Conservation (phyloP, 2,329 filamentous ascomycete species). For the Pseudogymnoascus sp. region DNA sequence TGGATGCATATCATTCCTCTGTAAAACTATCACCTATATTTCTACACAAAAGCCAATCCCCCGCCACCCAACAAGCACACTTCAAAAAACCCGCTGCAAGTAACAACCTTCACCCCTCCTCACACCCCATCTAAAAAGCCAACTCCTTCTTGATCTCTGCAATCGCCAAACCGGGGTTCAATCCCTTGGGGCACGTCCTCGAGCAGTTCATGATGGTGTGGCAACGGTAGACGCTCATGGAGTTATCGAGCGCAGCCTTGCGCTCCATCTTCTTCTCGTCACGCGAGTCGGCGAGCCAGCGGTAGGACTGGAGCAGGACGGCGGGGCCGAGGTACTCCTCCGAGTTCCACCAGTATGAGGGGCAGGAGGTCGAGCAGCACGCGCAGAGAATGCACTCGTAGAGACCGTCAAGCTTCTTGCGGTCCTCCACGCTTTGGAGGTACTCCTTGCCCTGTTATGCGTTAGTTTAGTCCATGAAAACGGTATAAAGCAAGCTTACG, state of each 20-base stretch:
- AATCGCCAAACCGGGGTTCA: constrained; percentile 93
- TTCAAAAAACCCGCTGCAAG: constrained; percentile 7
- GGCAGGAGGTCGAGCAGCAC: constrained; percentile 97
- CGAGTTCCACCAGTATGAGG: constrained; percentile 99
- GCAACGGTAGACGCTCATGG: constrained; percentile 97
- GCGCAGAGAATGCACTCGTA: constrained; percentile 99
- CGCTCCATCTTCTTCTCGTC: constrained; percentile 84
- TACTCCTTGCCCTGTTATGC: constrained; percentile 71
- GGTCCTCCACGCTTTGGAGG: constrained; percentile 83
- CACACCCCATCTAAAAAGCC: constrained; percentile 39
- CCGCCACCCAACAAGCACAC: not conserved
- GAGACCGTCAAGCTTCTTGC: constrained; percentile 92
- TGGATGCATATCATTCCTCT: not conserved
- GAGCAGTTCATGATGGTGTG: constrained; percentile 99
- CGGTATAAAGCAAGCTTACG: constrained; percentile 45
- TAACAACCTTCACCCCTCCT: constrained; percentile 2
- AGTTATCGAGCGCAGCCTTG: constrained; percentile 90
- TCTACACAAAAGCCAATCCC: constrained; percentile 7
- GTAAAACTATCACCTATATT: constrained; percentile 9
- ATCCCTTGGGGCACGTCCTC: constrained; percentile 92
- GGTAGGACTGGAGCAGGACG: constrained; percentile 93
- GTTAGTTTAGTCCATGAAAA: constrained; percentile 7
- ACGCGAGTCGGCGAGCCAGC: constrained; percentile 91
- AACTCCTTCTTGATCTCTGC: constrained; percentile 98
- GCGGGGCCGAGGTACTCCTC: constrained; percentile 98